Evolutionary conservation across 2,329 filamentous ascomycete species (phyloP).

Genomic region (Cladobotryum protrusum): DNA sequence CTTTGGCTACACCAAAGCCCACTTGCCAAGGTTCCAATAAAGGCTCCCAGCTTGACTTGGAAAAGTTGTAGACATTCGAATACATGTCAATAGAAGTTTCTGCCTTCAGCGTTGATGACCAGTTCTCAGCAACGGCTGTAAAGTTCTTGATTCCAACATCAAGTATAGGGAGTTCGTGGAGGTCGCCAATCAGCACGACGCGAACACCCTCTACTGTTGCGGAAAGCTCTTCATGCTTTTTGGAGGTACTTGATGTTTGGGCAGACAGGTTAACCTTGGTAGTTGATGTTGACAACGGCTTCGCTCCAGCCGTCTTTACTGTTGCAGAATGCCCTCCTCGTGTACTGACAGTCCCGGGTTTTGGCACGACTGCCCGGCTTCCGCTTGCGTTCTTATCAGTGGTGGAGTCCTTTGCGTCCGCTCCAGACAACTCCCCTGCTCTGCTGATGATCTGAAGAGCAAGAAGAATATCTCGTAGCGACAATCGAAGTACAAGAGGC

Average conservation of each 20-base stretch:
- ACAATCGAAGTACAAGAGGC: slow-evolving; percentile 82
- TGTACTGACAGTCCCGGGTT: slow-evolving; percentile 51
- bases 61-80: slow-evolving; percentile 97
- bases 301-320: slow-evolving; percentile 35
- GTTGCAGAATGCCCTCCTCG: slow-evolving; percentile 46
- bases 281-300: slow-evolving; percentile 28
- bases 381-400: slow-evolving; percentile 53
- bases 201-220: slow-evolving; percentile 82
- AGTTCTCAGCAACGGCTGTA: slow-evolving; percentile 76
- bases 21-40: slow-evolving; percentile 93
- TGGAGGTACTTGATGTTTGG: slow-evolving; percentile 9
- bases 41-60: slow-evolving; percentile 97
- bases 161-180: slow-evolving; percentile 90
- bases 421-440: slow-evolving; percentile 78
- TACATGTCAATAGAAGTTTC: slow-evolving; percentile 91
- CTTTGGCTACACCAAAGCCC: slow-evolving; percentile 80
- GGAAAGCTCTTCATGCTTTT: slow-evolving; percentile 67
- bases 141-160: slow-evolving; percentile 93
- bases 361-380: slow-evolving; percentile 42
- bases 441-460: slow-evolving; percentile 88
- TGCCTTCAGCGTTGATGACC: slow-evolving; percentile 80
- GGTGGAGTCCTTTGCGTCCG: slow-evolving; percentile 42
- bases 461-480: slow-evolving; percentile 87
- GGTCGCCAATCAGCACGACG: slow-evolving; percentile 87
- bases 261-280: slow-evolving; percentile 16